Base-by-base conservation (phyloP, 2,329 filamentous ascomycete species). In the Pseudogymnoascus sp. region DNA sequence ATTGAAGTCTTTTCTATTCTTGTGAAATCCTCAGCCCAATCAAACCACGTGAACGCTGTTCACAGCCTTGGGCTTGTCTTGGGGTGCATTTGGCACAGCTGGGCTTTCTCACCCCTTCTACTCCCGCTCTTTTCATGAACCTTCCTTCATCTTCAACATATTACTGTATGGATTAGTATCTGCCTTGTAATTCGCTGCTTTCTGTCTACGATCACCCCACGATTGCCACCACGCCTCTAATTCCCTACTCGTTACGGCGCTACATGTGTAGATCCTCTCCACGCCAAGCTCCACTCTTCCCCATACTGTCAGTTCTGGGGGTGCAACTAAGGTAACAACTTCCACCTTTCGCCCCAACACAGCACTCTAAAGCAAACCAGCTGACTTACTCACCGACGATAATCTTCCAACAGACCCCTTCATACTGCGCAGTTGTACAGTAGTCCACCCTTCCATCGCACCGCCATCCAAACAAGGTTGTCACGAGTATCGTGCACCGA, bases 401-500 rank as follows among this genome's bases (percentile, higher is more conserved):
- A 55, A 18, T 33, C 45, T 55, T 31, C 25, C 45, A 55, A 33
- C 45, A 55, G 25, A 33, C 11, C 45, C 25, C 28, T 55, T 55
- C n/a, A 33, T 18, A 33, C 45, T 18, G 33, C 25, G n/a, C 45
- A 55, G 4, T 52, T 18, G 45, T 33, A 55, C 45, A 55, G 45
- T 55, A 55, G 45, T 18, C 45, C 25, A 4, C 5, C 45, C n/a
- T 1, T 33, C 25, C 45, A 6, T 8, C 25, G 45, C 25, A 33
- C 45, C 45, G n/a, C 45, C n/a, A 31, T 55, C 45, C 25, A 31
- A 55, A 55, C 45, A 8, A 55, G 45, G 25, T 33, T 33, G 45
- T 55, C 45, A 55, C 45, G 45, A 28, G 45, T 55, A 55, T 55
- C 45, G 45, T 55, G 45, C 33, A 41, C 58, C 58, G 58, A 60